Percentiles rank a stretch among this genome's conserved stretches.
phyloP scores from a whole-genome alignment of 2,329 filamentous ascomycete species.

The Xylariaceae sp. region DNA sequence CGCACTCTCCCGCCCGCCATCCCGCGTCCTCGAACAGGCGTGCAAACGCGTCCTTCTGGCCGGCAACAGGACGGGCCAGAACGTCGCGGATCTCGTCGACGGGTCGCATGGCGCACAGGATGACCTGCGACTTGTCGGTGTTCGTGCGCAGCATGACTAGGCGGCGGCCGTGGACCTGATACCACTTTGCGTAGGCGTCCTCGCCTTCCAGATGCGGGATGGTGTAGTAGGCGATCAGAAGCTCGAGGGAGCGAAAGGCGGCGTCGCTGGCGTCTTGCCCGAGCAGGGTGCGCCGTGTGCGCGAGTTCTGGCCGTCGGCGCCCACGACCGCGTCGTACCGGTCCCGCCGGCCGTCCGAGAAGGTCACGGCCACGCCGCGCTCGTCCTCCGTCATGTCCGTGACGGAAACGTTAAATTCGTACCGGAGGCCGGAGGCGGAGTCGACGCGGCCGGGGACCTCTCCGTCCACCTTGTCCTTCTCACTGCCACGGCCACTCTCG shows the following conservation, averaged over 20 bases:
- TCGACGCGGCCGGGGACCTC: background rate
- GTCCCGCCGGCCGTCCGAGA: slow-evolving; percentile 35
- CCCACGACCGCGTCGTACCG: slow-evolving; percentile 46
- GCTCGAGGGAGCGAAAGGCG: slow-evolving; percentile 20
- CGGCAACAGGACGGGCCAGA: slow-evolving; percentile 3
- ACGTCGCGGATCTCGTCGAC: background rate
- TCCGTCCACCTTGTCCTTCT: slow-evolving; percentile 4
- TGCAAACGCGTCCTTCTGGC: background rate
- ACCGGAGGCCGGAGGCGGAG: slow-evolving; percentile 21
- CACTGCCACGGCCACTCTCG: slow-evolving; percentile 10
- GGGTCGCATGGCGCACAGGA: slow-evolving; percentile 17
- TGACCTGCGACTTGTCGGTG: slow-evolving; percentile 25
- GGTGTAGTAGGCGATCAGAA: slow-evolving; percentile 33
- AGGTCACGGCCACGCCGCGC: slow-evolving; percentile 25
- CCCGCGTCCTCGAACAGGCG: slow-evolving; percentile 5
- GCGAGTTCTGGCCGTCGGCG: slow-evolving; percentile 46
- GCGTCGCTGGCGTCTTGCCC: slow-evolving; percentile 19
- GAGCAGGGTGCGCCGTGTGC: slow-evolving; percentile 33
- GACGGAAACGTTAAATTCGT: slow-evolving; percentile 25
- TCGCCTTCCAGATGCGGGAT: slow-evolving; percentile 23
- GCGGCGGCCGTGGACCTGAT: slow-evolving; percentile 28
- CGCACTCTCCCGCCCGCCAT: slow-evolving; percentile 12
- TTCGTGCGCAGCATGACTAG: slow-evolving; percentile 30
- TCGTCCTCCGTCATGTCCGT: slow-evolving; percentile 22
- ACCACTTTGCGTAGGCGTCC: slow-evolving; percentile 26